Evolutionary conservation across 345 rosid genomes (phyloP).

Genomic region (Aurinia saxatilis): DNA sequence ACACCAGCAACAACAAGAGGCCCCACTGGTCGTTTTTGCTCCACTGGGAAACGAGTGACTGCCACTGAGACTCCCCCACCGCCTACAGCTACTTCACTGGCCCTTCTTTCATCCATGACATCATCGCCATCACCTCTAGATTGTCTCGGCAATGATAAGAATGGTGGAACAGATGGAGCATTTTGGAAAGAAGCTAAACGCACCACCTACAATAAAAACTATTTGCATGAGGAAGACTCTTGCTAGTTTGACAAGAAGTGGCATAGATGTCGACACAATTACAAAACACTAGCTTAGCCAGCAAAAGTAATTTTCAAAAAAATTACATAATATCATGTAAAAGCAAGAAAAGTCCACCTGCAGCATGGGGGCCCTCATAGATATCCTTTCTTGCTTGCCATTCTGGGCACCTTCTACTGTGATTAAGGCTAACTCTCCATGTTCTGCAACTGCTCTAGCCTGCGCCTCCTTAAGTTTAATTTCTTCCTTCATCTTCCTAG

Average conservation of each 20-base stretch:
- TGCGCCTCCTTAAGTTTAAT: slow-evolving; percentile 87
- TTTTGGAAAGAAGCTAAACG: slow-evolving; percentile 97
- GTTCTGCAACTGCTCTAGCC: slow-evolving; percentile 81
- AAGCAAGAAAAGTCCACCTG: slow-evolving; percentile 50
- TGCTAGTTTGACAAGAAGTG: background rate
- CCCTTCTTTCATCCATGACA: slow-evolving; percentile 62
- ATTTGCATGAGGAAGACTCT: slow-evolving; percentile 14
- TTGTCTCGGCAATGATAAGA: slow-evolving; percentile 74
- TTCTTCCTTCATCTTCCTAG: slow-evolving; percentile 83
- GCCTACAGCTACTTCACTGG: slow-evolving; percentile 92
- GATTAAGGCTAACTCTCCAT: slow-evolving; percentile 93
- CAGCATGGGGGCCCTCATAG: slow-evolving; percentile 88
- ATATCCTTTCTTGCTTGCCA: slow-evolving; percentile 56
- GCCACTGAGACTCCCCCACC: slow-evolving; percentile 99
- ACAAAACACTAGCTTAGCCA: slow-evolving; percentile 8
- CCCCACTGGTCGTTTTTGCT: slow-evolving; percentile 96
- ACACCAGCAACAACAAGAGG: slow-evolving; percentile 92
- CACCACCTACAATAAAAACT: slow-evolving; percentile 58
- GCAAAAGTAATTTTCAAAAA: background rate
- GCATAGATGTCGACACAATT: slow-evolving; percentile 3
- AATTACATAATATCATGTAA: slow-evolving; percentile 2
- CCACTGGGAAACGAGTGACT: slow-evolving; percentile 90
- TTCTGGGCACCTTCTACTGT: slow-evolving; percentile 67
- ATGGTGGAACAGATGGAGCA: slow-evolving; percentile 92
- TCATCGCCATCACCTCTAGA: slow-evolving; percentile 77